These are phyloP conservation scores for Psilocybe sp. DNA, from an alignment of 768 basidiomycete genomes.

Conservation along the genomic window DNA sequence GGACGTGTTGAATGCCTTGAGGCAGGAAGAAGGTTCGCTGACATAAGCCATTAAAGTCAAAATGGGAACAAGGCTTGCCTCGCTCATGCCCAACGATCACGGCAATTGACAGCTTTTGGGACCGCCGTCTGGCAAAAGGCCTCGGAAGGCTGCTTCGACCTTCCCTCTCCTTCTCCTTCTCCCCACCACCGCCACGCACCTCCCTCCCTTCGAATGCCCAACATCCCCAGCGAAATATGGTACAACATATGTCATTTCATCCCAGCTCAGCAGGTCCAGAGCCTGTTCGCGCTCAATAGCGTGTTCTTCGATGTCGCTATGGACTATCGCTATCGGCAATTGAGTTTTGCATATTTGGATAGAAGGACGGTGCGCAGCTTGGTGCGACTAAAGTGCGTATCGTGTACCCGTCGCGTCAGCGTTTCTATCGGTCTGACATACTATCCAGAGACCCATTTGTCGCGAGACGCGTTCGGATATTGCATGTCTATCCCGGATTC, in stretches of 20 bases:
- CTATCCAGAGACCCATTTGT: conserved; percentile 41
- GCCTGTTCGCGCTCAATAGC: conserved; percentile 35
- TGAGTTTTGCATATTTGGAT: conserved; percentile 49
- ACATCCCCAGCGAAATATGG: conserved; percentile 35
- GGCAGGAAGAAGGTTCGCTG: conserved; percentile 13
- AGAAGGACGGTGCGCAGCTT: conserved; percentile 40
- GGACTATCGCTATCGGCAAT: conserved; percentile 45
- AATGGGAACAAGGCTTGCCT: conserved; percentile 21
- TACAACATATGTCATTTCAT: conserved; percentile 31
- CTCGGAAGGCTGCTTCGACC: conserved; percentile 10
- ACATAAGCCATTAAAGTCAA: conserved; percentile 21
- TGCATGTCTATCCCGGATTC: conserved; percentile 49
- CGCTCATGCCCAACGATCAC: conserved; percentile 20
- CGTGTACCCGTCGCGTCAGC: background rate
- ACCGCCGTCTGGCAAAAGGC: conserved; percentile 14
- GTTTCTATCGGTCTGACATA: background rate
- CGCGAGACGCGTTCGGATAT: conserved; percentile 43
- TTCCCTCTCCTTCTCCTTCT: conserved; percentile 1
- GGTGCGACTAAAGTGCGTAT: conserved; percentile 33
- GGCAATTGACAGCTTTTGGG: conserved; percentile 23
- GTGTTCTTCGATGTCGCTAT: conserved; percentile 38
- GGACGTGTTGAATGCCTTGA: conserved; percentile 10
- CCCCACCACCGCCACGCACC: background rate
- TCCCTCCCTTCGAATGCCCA: conserved; percentile 11
- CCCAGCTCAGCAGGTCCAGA: conserved; percentile 27